Percentiles rank a stretch among this genome's conserved stretches.
Evolutionary conservation across 495 filamentous ascomycete genomes (phyloP).

Genomic region (Lentithecium fluviatile): DNA sequence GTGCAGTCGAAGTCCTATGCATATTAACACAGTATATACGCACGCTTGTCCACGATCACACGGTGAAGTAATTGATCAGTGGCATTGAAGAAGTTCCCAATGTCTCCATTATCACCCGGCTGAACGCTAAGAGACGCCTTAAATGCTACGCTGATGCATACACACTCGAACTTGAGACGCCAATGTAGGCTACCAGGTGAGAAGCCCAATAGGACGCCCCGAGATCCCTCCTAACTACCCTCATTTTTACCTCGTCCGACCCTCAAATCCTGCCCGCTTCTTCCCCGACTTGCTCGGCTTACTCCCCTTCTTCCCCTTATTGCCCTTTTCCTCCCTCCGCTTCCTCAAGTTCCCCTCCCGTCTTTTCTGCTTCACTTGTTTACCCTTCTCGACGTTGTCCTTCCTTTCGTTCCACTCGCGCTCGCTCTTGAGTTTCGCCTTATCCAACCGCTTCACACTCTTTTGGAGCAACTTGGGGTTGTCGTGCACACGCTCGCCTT

Average conservation of each 20-base stretch:
- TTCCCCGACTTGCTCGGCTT: conserved; percentile 64
- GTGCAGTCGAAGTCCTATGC: not conserved
- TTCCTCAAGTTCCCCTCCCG: conserved; percentile 85
- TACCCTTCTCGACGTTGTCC: conserved; percentile 69
- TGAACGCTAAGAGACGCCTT: not conserved
- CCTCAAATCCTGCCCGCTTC: conserved; percentile 78
- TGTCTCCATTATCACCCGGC: too few species aligned
- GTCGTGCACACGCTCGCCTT: conserved; percentile 85
- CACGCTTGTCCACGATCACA: not conserved
- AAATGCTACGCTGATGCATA: not conserved
- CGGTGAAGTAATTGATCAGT: too few species aligned
- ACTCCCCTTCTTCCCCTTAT: conserved; percentile 60
- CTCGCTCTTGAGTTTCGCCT: conserved; percentile 82
- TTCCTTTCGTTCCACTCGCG: conserved; percentile 84
- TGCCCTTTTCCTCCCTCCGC: conserved; percentile 65
- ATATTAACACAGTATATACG: not conserved
- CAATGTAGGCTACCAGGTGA: not conserved
- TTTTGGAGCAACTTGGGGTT: conserved; percentile 89
- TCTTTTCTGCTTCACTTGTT: conserved; percentile 80
- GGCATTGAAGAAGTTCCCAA: too few species aligned
- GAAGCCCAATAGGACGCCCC: too few species aligned
- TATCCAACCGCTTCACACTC: conserved; percentile 89
- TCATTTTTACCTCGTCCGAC: conserved; percentile 68
- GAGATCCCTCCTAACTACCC: not conserved
- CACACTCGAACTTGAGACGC: not conserved